phyloP scores from a whole-genome alignment of 371 early-diverging fungal genomes.

The Zychaea mexicana region DNA sequence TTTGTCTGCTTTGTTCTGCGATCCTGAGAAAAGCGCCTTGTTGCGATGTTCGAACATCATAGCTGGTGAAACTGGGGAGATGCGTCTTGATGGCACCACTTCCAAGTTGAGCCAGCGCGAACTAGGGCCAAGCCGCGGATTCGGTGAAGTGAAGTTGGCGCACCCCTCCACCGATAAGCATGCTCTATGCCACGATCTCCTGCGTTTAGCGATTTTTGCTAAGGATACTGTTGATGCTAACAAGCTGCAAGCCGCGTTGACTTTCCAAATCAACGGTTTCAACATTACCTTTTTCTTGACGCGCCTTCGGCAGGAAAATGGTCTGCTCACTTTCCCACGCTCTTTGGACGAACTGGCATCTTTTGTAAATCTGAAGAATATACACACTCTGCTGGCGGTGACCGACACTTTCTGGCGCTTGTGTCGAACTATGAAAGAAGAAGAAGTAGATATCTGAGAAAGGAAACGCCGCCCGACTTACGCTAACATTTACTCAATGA shows the following conservation, averaged over 20 bases:
- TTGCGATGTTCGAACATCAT: conserved; percentile 1
- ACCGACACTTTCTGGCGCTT: conserved; percentile 26
- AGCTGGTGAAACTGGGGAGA: conserved; percentile 6
- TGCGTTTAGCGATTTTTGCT: neutral
- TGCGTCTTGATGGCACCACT: conserved; percentile 6
- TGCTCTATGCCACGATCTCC: neutral
- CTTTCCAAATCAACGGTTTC: conserved; percentile 1
- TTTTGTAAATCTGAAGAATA: conserved; percentile 23
- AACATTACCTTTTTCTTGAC: conserved; percentile 1
- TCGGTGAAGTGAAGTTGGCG: neutral
- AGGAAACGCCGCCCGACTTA: too few relatives aligned
- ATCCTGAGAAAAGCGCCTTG: conserved; percentile 20
- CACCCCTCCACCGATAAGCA: neutral
- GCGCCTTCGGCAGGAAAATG: conserved; percentile 12
- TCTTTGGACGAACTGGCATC: neutral
- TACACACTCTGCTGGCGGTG: conserved; percentile 26
- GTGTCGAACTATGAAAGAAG: neutral
- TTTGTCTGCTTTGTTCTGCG: conserved; percentile 19
- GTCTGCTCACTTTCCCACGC: conserved; percentile 5
- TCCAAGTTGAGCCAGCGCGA: conserved; percentile 12
- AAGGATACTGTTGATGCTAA: conserved; percentile 4
- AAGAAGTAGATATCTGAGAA: too few relatives aligned
- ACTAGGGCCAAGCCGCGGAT: conserved; percentile 13
- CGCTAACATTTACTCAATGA: too few relatives aligned
- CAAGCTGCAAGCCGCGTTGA: neutral